Percentiles rank a stretch among this genome's conserved stretches.
phyloP scores from a whole-genome alignment of 108 stramenopile species.

The Fragilaria crotonensis region DNA sequence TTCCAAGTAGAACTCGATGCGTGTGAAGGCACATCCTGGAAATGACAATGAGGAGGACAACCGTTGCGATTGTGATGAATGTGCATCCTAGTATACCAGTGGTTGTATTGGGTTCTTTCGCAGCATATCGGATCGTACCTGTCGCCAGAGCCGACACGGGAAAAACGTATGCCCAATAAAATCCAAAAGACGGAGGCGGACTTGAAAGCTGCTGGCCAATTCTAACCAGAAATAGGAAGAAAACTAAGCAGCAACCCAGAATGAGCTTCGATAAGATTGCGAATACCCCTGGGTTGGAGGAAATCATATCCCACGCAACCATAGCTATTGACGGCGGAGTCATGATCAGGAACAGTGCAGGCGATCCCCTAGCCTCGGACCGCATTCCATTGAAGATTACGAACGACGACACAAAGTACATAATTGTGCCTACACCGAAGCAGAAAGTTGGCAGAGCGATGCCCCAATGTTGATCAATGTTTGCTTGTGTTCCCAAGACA shows the following conservation, averaged over 20 bases:
- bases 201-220: slow-evolving; percentile 11
- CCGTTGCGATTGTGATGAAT: not conserved
- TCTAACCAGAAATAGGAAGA: slow-evolving; percentile 9
- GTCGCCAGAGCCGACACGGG: slow-evolving; percentile 20
- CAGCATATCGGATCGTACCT: slow-evolving; percentile 12
- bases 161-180: slow-evolving; percentile 35
- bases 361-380: slow-evolving; percentile 8
- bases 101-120: not conserved
- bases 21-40: too few species aligned
- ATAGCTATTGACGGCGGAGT: slow-evolving; percentile 14
- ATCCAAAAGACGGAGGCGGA: slow-evolving; percentile 12
- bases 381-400: slow-evolving; percentile 13
- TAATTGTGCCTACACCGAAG: slow-evolving; percentile 22
- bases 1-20: too few species aligned
- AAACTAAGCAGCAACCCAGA: slow-evolving; percentile 12
- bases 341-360: slow-evolving; percentile 18
- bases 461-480: slow-evolving; percentile 18
- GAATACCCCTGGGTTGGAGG: slow-evolving; percentile 2
- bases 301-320: slow-evolving; percentile 3
- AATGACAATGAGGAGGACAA: not conserved
- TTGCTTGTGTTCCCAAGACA: slow-evolving; percentile 5
- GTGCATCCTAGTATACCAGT: not conserved
- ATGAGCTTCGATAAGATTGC: slow-evolving; percentile 9
- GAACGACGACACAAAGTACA: slow-evolving; percentile 13
- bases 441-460: slow-evolving; percentile 14